A percentile compares a stretch with the other conserved stretches of the same genome.
These are phyloP conservation scores for Tylopilus balloui DNA, from an alignment of 768 basidiomycete species.

Conservation along the genomic window DNA sequence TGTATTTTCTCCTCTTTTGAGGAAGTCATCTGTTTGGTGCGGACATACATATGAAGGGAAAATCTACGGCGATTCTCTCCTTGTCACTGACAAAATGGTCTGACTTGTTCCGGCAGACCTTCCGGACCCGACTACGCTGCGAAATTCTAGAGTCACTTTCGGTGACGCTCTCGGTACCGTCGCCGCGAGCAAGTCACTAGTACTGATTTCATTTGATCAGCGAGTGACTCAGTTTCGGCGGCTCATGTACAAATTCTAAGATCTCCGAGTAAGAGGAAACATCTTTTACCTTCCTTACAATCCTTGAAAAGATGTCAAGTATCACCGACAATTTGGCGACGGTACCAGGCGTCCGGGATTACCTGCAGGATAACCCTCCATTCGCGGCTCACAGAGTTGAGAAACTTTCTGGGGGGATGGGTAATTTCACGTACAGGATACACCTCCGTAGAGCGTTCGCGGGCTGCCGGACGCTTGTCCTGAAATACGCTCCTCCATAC, in stretches of 20 bases:
- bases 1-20: slow-evolving; percentile 6
- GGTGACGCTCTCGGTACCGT: background rate
- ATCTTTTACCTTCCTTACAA: background rate
- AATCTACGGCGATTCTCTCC: background rate
- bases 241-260: slow-evolving; percentile 3
- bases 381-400: slow-evolving; percentile 42
- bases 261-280: background rate
- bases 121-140: background rate
- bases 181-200: background rate
- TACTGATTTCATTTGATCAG: too few relatives aligned
- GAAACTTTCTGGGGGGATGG: slow-evolving; percentile 46
- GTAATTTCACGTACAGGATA: slow-evolving; percentile 60
- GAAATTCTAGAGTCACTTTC: background rate
- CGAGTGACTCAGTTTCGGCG: slow-evolving; percentile 11
- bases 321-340: slow-evolving; percentile 26
- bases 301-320: slow-evolving; percentile 13
- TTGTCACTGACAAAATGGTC: background rate
- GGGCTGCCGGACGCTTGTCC: slow-evolving; percentile 44
- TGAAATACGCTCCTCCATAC: slow-evolving; percentile 56
- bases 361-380: slow-evolving; percentile 41
- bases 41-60: background rate
- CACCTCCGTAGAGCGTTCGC: slow-evolving; percentile 37
- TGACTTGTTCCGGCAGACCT: background rate
- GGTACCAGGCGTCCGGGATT: slow-evolving; percentile 33
- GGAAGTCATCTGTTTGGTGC: background rate